These are phyloP conservation scores for Immersiella caudata DNA, from an alignment of 495 filamentous ascomycete species.

Conservation along the genomic window DNA sequence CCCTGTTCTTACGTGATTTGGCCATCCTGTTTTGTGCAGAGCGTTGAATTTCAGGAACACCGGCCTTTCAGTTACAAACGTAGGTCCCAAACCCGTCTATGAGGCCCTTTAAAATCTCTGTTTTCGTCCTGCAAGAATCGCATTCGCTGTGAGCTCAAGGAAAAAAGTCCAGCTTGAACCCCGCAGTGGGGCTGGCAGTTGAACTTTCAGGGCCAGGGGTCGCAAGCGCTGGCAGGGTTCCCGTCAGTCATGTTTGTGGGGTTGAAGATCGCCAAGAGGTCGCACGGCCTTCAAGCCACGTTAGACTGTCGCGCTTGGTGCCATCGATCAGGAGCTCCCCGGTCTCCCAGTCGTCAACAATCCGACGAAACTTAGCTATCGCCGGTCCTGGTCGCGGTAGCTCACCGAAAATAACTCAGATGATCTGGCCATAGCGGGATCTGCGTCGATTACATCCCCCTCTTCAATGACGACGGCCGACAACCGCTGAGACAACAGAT, in stretches of 20 bases:
- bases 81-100: background rate
- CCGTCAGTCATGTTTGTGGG: conserved; percentile 1
- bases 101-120: background rate
- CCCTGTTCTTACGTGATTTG: conserved; percentile 47
- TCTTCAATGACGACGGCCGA: background rate
- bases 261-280: conserved; percentile 8
- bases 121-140: background rate
- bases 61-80: background rate
- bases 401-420: background rate
- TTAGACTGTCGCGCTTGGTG: conserved; percentile 11
- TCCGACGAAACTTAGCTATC: background rate
- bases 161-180: conserved; percentile 11
- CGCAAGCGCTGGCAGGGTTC: background rate
- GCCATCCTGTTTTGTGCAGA: conserved; percentile 36
- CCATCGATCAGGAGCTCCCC: background rate
- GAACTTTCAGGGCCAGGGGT: conserved; percentile 7
- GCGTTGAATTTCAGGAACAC: background rate
- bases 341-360: background rate
- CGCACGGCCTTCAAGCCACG: conserved; percentile 17
- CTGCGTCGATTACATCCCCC: background rate
- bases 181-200: conserved; percentile 3
- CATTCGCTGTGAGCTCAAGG: background rate
- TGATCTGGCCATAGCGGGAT: background rate
- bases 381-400: background rate
- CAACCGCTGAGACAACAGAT: background rate